A percentile compares a stretch with the other conserved stretches of the same genome.
Evolutionary conservation across 331 rosid species (phyloP).

Genomic region (Malus hybrid): DNA sequence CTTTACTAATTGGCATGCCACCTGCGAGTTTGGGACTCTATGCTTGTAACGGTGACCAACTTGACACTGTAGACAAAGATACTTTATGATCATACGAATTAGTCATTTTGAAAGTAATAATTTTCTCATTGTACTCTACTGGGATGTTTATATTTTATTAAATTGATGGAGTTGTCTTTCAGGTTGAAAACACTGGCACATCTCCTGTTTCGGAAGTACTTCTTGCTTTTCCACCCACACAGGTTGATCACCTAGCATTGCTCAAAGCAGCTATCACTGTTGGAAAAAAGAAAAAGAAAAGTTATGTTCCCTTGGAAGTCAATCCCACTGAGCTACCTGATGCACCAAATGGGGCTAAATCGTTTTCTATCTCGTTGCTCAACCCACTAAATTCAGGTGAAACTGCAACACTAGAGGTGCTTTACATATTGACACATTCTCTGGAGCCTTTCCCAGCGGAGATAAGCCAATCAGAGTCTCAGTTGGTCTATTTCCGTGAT

Average conservation of each 20-base stretch:
- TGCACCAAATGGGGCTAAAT: constrained; percentile 84
- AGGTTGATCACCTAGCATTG: constrained; percentile 59
- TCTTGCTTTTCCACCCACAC: constrained; percentile 77
- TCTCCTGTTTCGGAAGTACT: constrained; percentile 67
- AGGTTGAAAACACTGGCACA: constrained; percentile 77
- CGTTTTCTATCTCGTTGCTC: constrained; percentile 53
- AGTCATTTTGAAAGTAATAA: neutral
- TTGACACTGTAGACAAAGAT: neutral
- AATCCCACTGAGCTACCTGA: constrained; percentile 53
- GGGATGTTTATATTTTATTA: neutral
- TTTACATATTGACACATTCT: constrained; percentile 66
- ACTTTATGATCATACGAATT: neutral
- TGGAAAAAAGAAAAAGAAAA: constrained; percentile 76
- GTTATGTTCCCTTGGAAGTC: constrained; percentile 69
- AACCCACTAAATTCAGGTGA: constrained; percentile 53
- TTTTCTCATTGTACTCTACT: neutral
- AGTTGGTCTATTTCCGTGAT: constrained; percentile 83
- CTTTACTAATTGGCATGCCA: neutral
- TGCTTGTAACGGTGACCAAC: neutral
- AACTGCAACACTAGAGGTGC: constrained; percentile 69
- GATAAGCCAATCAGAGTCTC: constrained; percentile 88
- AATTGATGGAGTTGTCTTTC: constrained; percentile 24
- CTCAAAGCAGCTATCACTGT: constrained; percentile 62
- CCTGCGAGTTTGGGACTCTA: neutral
- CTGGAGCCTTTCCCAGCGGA: constrained; percentile 90